Base-by-base conservation (phyloP, 2,329 filamentous ascomycete genomes). In the Fusarium poae region DNA sequence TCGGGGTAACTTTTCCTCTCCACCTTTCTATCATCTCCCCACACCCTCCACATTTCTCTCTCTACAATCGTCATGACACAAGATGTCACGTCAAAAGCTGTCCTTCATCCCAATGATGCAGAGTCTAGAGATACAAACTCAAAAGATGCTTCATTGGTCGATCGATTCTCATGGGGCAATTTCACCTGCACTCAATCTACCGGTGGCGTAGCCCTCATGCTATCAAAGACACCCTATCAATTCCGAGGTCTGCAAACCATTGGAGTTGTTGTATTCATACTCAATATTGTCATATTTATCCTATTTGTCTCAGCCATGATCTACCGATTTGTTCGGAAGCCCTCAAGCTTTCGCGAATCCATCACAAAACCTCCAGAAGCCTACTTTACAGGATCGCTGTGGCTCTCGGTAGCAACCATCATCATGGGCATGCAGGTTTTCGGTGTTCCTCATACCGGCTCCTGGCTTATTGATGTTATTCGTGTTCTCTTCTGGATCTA, bases 341-440 rank as follows among this genome's bases (percentile, higher is more conserved):
- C 51, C 11, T n/a, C 56, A 2, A 45, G 39, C 6, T 58, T 58
- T 1, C 37, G 21, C 4, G 23, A 45, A 6, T 58, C 56, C 0
- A 12, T 58, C 1, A 45, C 12, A 8, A 43, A 58, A 1, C 51
- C 51, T 2, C 56, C 51, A 2, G 56, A 58, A 5, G 56, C 56
- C 18, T 58, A 58, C 32, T 58, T 58, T n/a, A 45, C 56, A 0
- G 56, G 56, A 0, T 58, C 56, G 0, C 6, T 58, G 3, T 58
- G 56, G 51, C 56, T 58, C 5, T 58, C 56, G 0, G 57, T 58
- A 8, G 56, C 56, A 3, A 58, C 56, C 0, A 57, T 58, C 1
- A 58, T 58, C 4, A 58, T 58, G 56, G 56, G 56, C 4, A 58
- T 58, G 8, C 56, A 58, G n/a, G 44, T n/a, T 20, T 58, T 57